Conservation (phyloP, 78 protist species). For the Polysphondylium violaceum region DNA sequence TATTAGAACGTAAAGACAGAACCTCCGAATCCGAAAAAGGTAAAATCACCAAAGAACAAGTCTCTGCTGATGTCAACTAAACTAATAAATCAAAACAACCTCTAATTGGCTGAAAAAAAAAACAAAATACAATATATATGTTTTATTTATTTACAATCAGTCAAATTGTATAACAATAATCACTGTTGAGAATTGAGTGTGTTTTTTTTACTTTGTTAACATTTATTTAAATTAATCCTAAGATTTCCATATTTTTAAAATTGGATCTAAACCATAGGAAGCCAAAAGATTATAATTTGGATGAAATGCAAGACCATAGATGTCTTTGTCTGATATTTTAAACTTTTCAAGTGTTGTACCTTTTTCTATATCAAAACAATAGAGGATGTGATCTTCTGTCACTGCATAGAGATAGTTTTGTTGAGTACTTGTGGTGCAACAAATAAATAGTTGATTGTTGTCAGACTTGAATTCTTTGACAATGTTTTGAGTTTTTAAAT, state of each 20-base stretch:
- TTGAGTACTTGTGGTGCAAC: slow-evolving; percentile 67
- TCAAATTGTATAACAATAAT: too few species aligned
- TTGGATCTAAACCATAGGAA: slow-evolving; percentile 59
- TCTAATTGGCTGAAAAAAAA: slow-evolving; percentile 6
- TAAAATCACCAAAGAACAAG: slow-evolving; percentile 80
- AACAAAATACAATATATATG: neutral
- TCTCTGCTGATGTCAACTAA: slow-evolving; percentile 80
- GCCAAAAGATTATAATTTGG: slow-evolving; percentile 84
- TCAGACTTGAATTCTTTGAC: slow-evolving; percentile 18
- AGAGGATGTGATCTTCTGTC: slow-evolving; percentile 71
- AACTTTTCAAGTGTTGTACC: slow-evolving; percentile 26
- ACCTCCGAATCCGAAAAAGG: slow-evolving; percentile 83
- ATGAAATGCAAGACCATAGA: slow-evolving; percentile 78
- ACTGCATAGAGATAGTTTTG: slow-evolving; percentile 83
- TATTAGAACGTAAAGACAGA: slow-evolving; percentile 92
- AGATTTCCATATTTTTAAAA: slow-evolving; percentile 79
- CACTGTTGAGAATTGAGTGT: too few species aligned
- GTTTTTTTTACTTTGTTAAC: neutral
- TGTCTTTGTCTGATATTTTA: slow-evolving; percentile 50
- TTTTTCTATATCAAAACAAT: slow-evolving; percentile 63
- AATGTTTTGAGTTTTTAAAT: slow-evolving; percentile 16
- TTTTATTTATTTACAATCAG: too few species aligned
- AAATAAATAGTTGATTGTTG: slow-evolving; percentile 48
- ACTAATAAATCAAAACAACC: neutral
- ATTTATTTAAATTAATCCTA: neutral